Base-by-base conservation (phyloP, 352 stramenopile species). In the Phytophthora quininea region DNA sequence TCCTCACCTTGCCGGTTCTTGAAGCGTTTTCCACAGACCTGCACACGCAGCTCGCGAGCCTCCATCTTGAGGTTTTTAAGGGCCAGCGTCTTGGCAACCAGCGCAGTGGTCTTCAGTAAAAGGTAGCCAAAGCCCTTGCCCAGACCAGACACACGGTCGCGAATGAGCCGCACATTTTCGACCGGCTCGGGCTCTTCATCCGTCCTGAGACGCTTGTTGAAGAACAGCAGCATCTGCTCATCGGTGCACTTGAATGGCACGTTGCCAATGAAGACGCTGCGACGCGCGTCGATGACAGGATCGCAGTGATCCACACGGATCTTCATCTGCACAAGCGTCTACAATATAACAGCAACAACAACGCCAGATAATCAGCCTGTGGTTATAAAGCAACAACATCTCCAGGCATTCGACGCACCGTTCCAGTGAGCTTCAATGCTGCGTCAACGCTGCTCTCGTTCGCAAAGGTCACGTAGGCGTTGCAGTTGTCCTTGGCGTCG, bases 71-170 rank as follows among this genome's bases (percentile, higher is more conserved):
- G 77, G 14, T 84, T 73, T 33, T 87, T 58, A 27, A 96, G 77
- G 32, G 75, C 59, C 37, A 96, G 72, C 33, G 89, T 84, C 74
- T 94, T 91, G 33, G 76, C 82, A 15, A 89, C 86, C 15, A 93
- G 80, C 27, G 64, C 67, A 43, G 74, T 71, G 58, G 79, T 79
- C 74, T 86, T 86, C 40, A 98, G 78, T 57, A 97, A 68, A 54
- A 98, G 63, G 67, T 97, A 98, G 15, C 90, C 90, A 75, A 98
- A 97, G 49, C 93, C 93, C 66, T 98, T 98, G 52, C 92, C 92
- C 2, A 93, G 61, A n/a, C 91, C 86, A 1, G 89, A 95, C n/a
- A 86, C 75, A 53, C 84, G 87, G 75, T 98, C 93, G 45, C 93
- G 88, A 51, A 98, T 88, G 38, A 98, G 71, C 19, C 93, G 86